Conservation (phyloP, 2,329 filamentous ascomycete species). For the Madurella fahalii region DNA sequence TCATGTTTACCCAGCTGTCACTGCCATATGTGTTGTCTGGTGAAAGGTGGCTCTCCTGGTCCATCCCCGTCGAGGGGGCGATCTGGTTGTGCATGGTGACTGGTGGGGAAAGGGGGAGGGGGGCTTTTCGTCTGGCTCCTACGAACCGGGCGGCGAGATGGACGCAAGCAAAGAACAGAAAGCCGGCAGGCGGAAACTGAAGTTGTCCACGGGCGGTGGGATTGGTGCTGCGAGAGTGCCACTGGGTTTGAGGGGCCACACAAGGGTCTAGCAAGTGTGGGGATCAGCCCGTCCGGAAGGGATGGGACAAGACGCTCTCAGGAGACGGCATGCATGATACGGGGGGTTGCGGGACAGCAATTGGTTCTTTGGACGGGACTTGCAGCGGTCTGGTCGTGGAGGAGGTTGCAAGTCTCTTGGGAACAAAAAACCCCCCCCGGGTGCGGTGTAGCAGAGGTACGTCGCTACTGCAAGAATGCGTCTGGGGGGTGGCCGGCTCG, state of each 20-base stretch:
- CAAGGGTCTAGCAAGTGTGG: slow-evolving; percentile 17
- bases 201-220: slow-evolving; percentile 15
- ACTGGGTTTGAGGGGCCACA: slow-evolving; percentile 14
- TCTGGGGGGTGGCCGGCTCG: slow-evolving; percentile 27
- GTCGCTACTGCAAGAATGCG: slow-evolving; percentile 32
- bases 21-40: slow-evolving; percentile 41
- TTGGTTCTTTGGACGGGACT: slow-evolving; percentile 36
- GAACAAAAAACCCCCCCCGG: slow-evolving; percentile 9
- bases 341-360: slow-evolving; percentile 30
- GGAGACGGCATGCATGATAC: slow-evolving; percentile 47
- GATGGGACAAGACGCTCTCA: slow-evolving; percentile 27
- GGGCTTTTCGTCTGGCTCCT: slow-evolving; percentile 16
- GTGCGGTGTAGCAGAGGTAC: slow-evolving; percentile 27
- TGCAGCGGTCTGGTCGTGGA: slow-evolving; percentile 32
- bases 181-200: slow-evolving; percentile 11
- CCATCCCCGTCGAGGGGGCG: slow-evolving; percentile 43
- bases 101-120: slow-evolving; percentile 9
- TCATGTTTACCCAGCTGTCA: slow-evolving; percentile 54
- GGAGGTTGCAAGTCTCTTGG: slow-evolving; percentile 33
- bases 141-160: slow-evolving; percentile 19
- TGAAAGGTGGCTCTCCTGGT: slow-evolving; percentile 43
- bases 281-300: slow-evolving; percentile 27
- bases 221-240: slow-evolving; percentile 12
- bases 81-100: slow-evolving; percentile 42
- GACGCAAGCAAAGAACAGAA: slow-evolving; percentile 14